Base-by-base conservation (phyloP, 2,329 filamentous ascomycete genomes). In the Pseudocercospora pini-densiflorae region DNA sequence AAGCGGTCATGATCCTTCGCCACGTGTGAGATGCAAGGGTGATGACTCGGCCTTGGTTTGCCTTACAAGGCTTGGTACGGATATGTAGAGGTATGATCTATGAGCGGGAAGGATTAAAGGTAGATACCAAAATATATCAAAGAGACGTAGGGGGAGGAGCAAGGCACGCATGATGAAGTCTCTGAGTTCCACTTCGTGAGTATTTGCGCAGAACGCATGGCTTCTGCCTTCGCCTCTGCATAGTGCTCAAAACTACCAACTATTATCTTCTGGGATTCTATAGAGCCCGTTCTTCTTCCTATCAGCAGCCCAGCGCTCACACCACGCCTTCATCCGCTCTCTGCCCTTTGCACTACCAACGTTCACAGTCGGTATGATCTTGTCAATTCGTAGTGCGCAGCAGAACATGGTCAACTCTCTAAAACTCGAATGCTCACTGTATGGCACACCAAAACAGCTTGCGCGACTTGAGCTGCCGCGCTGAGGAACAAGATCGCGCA, bases 351-450 rank as follows among this genome's bases (percentile, higher is more conserved):
- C 86, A 69, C 81, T 89, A 0, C 88, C 89, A n/a, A 90, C 86
- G 77, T 99, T 98, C 3, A 99, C 95, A 0, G 95, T 99, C 0
- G 95, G 95, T 16, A 99, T 90, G 6, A 99, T 87, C 79, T 90
- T 92, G 70, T 94, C 93, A 70, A 99, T 96, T 64, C 92, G 83
- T 77, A 99, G 78, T 21, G 90, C 88, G 84, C 95, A 95, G 72
- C 94, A 88, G 76, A 99, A 99, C 86, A 98, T 90, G 0, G 93
- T 94, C 76, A 99, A 80, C 82, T 99, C 95, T 47, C 94, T 86
- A 76, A 99, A 99, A 68, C 92, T 96, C 78, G 92, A 95, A 78
- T 99, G 95, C 81, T 99, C 95, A 60, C 90, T 94, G 77, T 99
- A 99, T 1, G 95, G 95, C 1, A 98, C 95, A 0, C 93, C 94